Evolutionary conservation across 2,329 filamentous ascomycete genomes (phyloP), one percentile per base, ranked within the genome.

Genomic region (Orbilia quercus): DNA sequence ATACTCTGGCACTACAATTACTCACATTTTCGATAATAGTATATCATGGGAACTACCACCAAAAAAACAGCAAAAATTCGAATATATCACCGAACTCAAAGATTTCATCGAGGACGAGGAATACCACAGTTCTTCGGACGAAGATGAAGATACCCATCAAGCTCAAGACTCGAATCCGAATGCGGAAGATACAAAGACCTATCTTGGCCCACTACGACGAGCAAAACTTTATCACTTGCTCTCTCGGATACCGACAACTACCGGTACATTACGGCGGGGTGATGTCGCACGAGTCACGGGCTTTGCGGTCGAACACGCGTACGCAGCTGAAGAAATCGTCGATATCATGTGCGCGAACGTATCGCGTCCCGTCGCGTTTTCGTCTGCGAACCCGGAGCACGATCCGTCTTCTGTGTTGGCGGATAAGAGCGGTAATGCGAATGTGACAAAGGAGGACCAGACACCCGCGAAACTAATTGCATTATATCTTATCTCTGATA

Each of bases 251-350:
- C 95, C 95, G 0, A 90, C 88, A 1, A 88, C 87, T 2, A 87
- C 91, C 40, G 86, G 88, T 1, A 90, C 86, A 76, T 84, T 97
- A 23, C 86, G 91, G 25, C 91, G 91, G 78, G 92, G 92, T 1
- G 92, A 98, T 78, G 87, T 98, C 48, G 93, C 92, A 0, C 86
- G 92, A 3, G 85, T 97, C 1, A 94, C 93, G 0, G 86, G 90
- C 1, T 97, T 98, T 81, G 93, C 93, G 11, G 92, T 98, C 64
- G 89, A 89, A 1, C 92, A 98, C 79, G 91, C 92, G 1, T 95
- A 93, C 14, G 90, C 91, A 11, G 77, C 77, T 1, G 91, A 96
- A 75, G 95, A 98, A 82, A 89, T 97, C 36, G 92, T 96, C n/a
- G 87, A 94, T 54, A 87, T 96, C 81, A 88, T 98, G 38, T 86